A percentile compares a stretch with the other conserved stretches of the same genome.
phyloP scores from a whole-genome alignment of 2,329 filamentous ascomycete genomes.

The Microsporum canis region DNA sequence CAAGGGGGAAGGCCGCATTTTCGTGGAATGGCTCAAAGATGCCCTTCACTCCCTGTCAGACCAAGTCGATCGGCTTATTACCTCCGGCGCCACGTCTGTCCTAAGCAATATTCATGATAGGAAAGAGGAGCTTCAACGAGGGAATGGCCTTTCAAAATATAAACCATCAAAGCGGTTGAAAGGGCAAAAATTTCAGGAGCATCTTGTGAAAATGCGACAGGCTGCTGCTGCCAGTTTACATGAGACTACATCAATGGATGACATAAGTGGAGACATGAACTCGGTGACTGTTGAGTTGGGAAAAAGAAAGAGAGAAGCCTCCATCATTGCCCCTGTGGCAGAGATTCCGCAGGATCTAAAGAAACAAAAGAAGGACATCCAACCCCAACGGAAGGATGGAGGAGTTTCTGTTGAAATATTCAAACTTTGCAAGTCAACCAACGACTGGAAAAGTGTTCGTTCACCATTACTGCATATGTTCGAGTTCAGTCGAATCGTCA shows the following conservation, averaged over 20 bases:
- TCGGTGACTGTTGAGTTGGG: not conserved
- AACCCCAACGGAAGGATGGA: not conserved
- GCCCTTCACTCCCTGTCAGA: slow-evolving; percentile 33
- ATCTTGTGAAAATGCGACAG: slow-evolving; percentile 13
- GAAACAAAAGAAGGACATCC: not conserved
- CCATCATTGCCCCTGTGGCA: not conserved
- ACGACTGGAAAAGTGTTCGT: slow-evolving; percentile 20
- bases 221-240: not conserved
- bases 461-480: slow-evolving; percentile 47
- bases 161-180: slow-evolving; percentile 24
- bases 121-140: slow-evolving; percentile 25
- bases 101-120: slow-evolving; percentile 21
- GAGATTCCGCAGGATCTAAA: not conserved
- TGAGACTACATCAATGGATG: not conserved
- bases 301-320: not conserved
- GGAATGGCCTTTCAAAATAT: slow-evolving; percentile 30
- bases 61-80: slow-evolving; percentile 30
- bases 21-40: slow-evolving; percentile 44
- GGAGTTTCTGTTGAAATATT: slow-evolving; percentile 8
- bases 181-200: slow-evolving; percentile 19
- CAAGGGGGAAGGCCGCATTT: slow-evolving; percentile 36
- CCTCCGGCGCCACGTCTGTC: slow-evolving; percentile 23
- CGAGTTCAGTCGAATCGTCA: slow-evolving; percentile 47
- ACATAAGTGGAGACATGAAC: not conserved
- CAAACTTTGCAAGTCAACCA: slow-evolving; percentile 18